phyloP scores from a whole-genome alignment of 2,329 filamentous ascomycete genomes.

The Aureobasidium leucospermi region DNA sequence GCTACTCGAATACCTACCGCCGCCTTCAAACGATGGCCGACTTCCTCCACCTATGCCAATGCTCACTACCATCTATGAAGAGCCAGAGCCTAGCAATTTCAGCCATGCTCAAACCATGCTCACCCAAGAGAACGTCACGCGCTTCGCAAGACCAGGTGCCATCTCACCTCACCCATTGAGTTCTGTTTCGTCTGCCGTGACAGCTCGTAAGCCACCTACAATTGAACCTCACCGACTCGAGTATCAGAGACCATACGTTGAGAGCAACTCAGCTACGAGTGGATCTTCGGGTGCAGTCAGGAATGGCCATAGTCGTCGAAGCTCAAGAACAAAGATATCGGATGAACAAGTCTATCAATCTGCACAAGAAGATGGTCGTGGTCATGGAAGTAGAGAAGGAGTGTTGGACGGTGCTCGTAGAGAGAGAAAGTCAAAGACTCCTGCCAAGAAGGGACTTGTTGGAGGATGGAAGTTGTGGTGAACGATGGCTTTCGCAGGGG shows the following conservation, averaged over 20 bases:
- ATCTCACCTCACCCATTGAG: constrained; percentile 11
- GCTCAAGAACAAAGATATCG: neutral
- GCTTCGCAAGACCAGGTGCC: constrained; percentile 1
- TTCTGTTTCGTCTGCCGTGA: neutral
- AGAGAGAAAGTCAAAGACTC: neutral
- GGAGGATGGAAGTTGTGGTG: neutral
- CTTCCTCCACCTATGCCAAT: neutral
- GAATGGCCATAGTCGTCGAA: neutral
- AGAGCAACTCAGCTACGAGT: neutral
- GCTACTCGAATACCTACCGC: neutral
- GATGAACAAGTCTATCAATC: neutral
- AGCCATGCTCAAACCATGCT: neutral
- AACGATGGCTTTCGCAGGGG: neutral
- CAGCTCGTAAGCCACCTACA: neutral
- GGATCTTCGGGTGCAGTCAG: neutral
- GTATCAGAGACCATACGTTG: constrained; percentile 3
- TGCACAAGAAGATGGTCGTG: neutral
- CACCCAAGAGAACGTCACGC: neutral
- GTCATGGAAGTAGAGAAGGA: neutral
- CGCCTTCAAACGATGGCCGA: neutral
- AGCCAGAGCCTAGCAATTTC: neutral
- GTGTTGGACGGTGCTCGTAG: neutral
- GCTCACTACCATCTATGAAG: neutral
- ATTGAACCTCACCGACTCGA: neutral
- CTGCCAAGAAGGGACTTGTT: neutral